Base-by-base conservation (phyloP, 805 yeast species). In the Metschnikowia continentalis region DNA sequence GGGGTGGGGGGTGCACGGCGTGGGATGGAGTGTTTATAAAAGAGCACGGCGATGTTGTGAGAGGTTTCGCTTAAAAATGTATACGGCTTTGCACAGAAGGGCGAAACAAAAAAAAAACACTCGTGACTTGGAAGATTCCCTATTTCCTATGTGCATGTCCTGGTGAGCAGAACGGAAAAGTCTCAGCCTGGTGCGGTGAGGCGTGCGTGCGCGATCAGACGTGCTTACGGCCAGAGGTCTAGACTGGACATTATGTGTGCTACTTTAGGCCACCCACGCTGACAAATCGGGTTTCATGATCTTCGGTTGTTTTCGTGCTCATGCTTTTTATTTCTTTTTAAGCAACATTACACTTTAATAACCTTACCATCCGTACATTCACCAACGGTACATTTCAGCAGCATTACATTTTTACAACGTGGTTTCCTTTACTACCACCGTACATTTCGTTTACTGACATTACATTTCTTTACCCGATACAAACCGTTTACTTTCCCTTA, bases 111-210 rank as follows among this genome's bases (percentile, higher is more conserved):
- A 32, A 19, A 48, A 32, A 36, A 30, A 48, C 23, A 10, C 43
- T 7, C 47, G 47, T 43, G 47, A 35, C 47, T 43, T 35, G n/a
- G 15, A 5, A 15, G 22, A 42, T 32, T 42, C 20, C 17, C 46
- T 26, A 19, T 32, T 32, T 32, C 17, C 37, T 42, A 30, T 42
- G 26, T 42, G 46, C 46, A 42, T 32, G 46, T 32, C n/a, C 13
- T 19, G 32, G 7, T 22, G 23, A 5, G 37, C 30, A 42, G 17
- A 42, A 32, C 46, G 45, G 26, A 42, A 32, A 41, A 41, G 22
- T 19, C 23, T 41, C n/a, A 26, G 45, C 35, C 46, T 32, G 46
- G 19, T 38, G 41, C 41, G 22, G 23, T 38, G 26, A 20, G 42
- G 32, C 42, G 42, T 23, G 26, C 32, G 45, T 23, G 45, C 45